Evolutionary conservation across 2,329 filamentous ascomycete genomes (phyloP), one percentile per base, ranked within the genome.

Genomic region (Botrytis hyacinthi): DNA sequence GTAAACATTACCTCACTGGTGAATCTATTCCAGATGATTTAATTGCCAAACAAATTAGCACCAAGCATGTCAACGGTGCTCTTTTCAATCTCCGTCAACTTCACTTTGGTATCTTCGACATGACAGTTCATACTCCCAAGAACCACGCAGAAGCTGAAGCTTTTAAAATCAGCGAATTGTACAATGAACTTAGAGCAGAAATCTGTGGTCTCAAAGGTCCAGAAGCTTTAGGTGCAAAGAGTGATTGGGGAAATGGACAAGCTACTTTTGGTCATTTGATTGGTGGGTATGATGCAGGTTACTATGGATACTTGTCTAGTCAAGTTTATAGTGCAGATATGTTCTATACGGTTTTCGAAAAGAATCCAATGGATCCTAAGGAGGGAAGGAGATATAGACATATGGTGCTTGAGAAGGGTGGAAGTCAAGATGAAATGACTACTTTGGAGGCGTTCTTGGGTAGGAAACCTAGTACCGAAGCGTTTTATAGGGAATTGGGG

Each of bases 291-390:
- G 93, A 95, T 81, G 93, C 93, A 44, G 92, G 93, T 61, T 95
- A 95, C 84, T 96, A 96, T 82, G 89, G 90, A 78, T 92, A 92
- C 80, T 83, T 92, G 48, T 91, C 88, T 76, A 93, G 91, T 1
- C 88, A 93, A 81, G 93, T 96, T 29, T 96, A 95, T 83, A 93
- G 90, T 35, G 88, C 91, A 40, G 93, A 97, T 82, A 95, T 97
- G 92, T 97, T 95, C 85, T 90, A 93, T 83, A 88, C 88, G 0
- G 90, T 92, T 65, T 96, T 96, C 84, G 91, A 91, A 84, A 85
- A 88, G 77, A 86, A 95, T 81, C 93, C 93, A 0, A 94, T 95
- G 92, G 88, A 94, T 81, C 86, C 86, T 46, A 88, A 87, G 76
- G 89, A 94, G 80, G 93, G 93, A 1, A 86, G 93, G 22, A 84